These are phyloP conservation scores for Hansenula lynferdii DNA, from an alignment of 1,139 yeast genomes.

Conservation along the genomic window DNA sequence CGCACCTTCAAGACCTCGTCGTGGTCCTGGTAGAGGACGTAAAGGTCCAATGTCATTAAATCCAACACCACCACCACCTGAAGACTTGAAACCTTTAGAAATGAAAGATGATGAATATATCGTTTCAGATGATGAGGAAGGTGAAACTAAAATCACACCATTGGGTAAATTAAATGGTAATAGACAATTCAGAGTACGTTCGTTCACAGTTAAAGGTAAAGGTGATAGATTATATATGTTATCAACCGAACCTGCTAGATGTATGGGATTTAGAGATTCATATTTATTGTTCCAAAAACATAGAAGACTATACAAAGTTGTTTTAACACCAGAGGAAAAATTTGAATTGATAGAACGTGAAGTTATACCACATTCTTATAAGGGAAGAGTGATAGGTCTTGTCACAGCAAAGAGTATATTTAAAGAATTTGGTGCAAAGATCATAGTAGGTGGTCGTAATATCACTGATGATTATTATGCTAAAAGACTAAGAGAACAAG, in stretches of 20 bases:
- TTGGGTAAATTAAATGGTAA: constrained; percentile 70
- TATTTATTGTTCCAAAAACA: constrained; percentile 88
- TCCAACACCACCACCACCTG: constrained; percentile 20
- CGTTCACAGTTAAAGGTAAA: constrained; percentile 71
- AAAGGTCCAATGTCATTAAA: constrained; percentile 6
- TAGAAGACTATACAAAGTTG: constrained; percentile 59
- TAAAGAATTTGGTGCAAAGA: constrained; percentile 88
- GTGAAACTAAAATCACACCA: constrained; percentile 67
- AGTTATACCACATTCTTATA: constrained; percentile 83
- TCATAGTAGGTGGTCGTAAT: constrained; percentile 74
- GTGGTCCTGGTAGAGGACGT: constrained; percentile 18
- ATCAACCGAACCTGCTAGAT: constrained; percentile 93
- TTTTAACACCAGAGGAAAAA: constrained; percentile 74
- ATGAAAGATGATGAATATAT: constrained; percentile 77
- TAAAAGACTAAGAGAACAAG: constrained; percentile 60
- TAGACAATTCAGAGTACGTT: constrained; percentile 75
- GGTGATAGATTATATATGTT: constrained; percentile 81
- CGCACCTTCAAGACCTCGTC: constrained; percentile 2
- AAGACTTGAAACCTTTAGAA: constrained; percentile 41
- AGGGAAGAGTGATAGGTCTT: constrained; percentile 83
- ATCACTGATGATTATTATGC: constrained; percentile 91
- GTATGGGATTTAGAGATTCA: constrained; percentile 93
- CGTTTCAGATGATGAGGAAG: constrained; percentile 76
- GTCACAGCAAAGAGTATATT: constrained; percentile 89
- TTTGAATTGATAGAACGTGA: constrained; percentile 78